Conservation (phyloP, 1,284 basidiomycete genomes). For the Vanrija sp. region DNA sequence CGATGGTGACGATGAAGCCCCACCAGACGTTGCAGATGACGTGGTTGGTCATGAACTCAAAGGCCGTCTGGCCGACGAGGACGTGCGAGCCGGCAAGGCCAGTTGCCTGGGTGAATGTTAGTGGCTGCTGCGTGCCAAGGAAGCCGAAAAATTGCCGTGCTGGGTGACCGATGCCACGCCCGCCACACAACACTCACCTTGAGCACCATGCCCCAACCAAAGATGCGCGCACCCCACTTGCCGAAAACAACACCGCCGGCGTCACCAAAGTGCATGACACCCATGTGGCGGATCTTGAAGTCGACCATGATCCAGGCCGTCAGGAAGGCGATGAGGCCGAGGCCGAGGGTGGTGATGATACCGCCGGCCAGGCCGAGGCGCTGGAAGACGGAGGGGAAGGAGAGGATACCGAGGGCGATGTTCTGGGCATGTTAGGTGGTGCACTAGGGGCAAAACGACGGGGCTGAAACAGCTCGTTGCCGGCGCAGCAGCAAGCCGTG, state of each 20-base stretch:
- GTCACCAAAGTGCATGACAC: slow-evolving; percentile 43
- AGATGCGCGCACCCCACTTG: slow-evolving; percentile 30
- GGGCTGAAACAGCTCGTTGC: too few relatives aligned
- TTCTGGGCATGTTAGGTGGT: slow-evolving; percentile 13
- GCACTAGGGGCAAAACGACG: too few relatives aligned
- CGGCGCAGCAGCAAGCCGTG: too few relatives aligned
- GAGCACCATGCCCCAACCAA: slow-evolving; percentile 33
- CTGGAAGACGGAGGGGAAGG: slow-evolving; percentile 40
- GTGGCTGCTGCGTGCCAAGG: background rate
- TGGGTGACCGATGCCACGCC: background rate
- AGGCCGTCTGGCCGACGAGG: slow-evolving; percentile 36
- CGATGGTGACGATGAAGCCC: slow-evolving; percentile 33
- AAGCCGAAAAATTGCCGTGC: background rate
- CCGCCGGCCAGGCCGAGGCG: slow-evolving; percentile 41
- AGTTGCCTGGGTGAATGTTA: slow-evolving; percentile 23
- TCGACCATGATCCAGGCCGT: slow-evolving; percentile 42
- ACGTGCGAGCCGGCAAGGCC: slow-evolving; percentile 42
- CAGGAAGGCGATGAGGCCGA: slow-evolving; percentile 35
- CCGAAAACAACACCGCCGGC: slow-evolving; percentile 41
- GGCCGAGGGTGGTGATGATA: slow-evolving; percentile 29
- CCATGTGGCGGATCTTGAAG: slow-evolving; percentile 43
- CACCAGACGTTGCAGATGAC: slow-evolving; percentile 42
- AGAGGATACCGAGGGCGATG: slow-evolving; percentile 42
- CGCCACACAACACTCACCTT: slow-evolving; percentile 21
- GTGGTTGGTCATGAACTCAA: slow-evolving; percentile 31